Conservation (phyloP, 352 stramenopile genomes). For the Phytophthora hibernalis region DNA sequence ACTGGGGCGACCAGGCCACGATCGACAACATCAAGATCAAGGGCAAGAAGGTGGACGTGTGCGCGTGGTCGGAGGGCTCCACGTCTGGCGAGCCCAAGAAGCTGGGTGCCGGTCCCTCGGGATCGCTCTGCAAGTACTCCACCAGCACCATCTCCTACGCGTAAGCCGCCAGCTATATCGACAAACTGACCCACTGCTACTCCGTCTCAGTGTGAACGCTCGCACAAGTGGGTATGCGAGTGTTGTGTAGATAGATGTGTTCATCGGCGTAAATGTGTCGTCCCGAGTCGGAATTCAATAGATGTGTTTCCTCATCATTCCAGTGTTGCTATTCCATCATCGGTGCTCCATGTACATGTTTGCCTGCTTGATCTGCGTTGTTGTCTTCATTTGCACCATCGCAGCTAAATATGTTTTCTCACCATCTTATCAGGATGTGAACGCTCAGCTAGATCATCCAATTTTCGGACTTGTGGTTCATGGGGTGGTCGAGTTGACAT, state of each 20-base stretch:
- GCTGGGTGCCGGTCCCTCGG: conserved; percentile 26
- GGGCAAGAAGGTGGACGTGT: conserved; percentile 30
- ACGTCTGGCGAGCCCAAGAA: conserved; percentile 23
- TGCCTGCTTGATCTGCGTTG: background rate
- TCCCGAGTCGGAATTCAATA: conserved; percentile 5
- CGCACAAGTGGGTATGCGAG: conserved; percentile 10
- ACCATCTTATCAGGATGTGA: background rate
- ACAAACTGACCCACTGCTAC: background rate
- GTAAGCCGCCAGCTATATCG: background rate
- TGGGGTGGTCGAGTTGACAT: too few relatives aligned
- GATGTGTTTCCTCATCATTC: conserved; percentile 1
- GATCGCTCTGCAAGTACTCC: conserved; percentile 39
- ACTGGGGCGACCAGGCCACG: conserved; percentile 23
- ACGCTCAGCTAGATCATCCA: background rate
- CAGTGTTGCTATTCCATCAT: background rate
- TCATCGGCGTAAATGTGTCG: background rate
- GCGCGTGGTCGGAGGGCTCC: conserved; percentile 17
- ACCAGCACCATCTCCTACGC: conserved; percentile 28
- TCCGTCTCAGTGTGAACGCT: background rate
- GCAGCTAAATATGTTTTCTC: background rate
- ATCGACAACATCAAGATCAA: conserved; percentile 34
- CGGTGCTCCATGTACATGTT: background rate
- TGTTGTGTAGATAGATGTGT: background rate
- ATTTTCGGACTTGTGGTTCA: too few relatives aligned
- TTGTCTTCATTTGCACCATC: background rate